A percentile compares a stretch with the other conserved stretches of the same genome.
Conservation (phyloP, 768 basidiomycete genomes). For the Hemileccinum rubropunctum region DNA sequence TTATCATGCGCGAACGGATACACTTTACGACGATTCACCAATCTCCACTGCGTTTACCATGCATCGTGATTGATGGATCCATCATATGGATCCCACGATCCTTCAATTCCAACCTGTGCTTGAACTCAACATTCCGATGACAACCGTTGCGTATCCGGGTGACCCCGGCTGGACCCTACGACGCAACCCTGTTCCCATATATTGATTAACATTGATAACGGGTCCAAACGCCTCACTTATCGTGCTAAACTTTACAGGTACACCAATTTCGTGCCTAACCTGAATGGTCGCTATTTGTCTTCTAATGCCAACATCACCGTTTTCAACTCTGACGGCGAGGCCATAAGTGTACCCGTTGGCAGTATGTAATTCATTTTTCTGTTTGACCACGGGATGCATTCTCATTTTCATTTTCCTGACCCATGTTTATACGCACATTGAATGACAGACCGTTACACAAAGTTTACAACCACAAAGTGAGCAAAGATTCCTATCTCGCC, state of each 20-base stretch:
- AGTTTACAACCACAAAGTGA: conserved; percentile 73
- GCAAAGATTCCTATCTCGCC: conserved; percentile 14
- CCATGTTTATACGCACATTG: conserved; percentile 26
- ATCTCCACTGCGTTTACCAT: background rate
- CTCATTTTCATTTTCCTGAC: conserved; percentile 17
- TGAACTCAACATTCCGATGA: no score
- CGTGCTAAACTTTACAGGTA: conserved; percentile 36
- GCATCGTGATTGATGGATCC: background rate
- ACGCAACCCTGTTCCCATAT: background rate
- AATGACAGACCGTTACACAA: conserved; percentile 52
- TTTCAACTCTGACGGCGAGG: conserved; percentile 36
- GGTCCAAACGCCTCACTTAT: no score
- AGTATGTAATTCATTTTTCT: conserved; percentile 30
- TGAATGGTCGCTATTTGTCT: conserved; percentile 73
- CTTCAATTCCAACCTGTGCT: background rate
- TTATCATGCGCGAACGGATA: background rate
- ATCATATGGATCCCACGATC: conserved; percentile 1
- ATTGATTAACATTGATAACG: background rate
- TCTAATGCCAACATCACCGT: conserved; percentile 87
- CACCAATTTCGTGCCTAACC: conserved; percentile 61
- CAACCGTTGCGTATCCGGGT: no score
- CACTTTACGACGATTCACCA: background rate
- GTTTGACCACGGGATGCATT: no score
- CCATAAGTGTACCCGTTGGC: conserved; percentile 43
- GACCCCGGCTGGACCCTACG: background rate